Percentiles rank a stretch among this genome's conserved stretches.
Conservation (phyloP, 192 early-diverging fungal genomes). For the Pilobolus umbonatus region DNA sequence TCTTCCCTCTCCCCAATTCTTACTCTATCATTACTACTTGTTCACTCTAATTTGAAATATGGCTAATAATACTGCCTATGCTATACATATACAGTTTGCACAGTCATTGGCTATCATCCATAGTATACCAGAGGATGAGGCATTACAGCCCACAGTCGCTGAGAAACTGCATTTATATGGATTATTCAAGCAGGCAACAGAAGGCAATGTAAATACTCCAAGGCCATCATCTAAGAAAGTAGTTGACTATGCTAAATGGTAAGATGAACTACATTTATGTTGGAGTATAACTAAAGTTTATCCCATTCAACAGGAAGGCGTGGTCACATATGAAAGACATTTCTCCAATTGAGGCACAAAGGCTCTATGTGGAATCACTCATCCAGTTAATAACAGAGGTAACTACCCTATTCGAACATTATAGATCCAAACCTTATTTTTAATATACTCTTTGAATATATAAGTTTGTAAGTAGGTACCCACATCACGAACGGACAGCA, state of each 20-base stretch:
- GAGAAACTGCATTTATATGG: conserved; percentile 33
- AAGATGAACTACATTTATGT: background rate
- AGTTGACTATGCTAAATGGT: conserved; percentile 29
- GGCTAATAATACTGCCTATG: background rate
- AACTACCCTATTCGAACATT: background rate
- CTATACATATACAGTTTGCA: conserved; percentile 10
- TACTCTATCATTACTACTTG: background rate
- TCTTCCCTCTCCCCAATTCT: background rate
- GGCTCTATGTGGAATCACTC: conserved; percentile 25
- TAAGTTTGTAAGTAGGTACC: conserved; percentile 7
- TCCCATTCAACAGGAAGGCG: conserved; percentile 20
- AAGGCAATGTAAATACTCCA: conserved; percentile 17
- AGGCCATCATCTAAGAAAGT: conserved; percentile 20
- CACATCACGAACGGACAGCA: conserved; percentile 7
- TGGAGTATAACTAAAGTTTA: background rate
- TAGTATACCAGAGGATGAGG: conserved; percentile 2
- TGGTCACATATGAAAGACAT: conserved; percentile 24
- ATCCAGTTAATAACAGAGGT: conserved; percentile 22
- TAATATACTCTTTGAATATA: background rate
- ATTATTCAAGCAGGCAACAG: conserved; percentile 28
- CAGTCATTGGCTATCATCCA: conserved; percentile 9
- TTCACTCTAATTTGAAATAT: background rate
- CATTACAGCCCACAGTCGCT: conserved; percentile 14
- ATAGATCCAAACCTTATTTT: background rate
- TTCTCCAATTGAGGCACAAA: conserved; percentile 22